Evolutionary conservation across 495 filamentous ascomycete genomes (phyloP), one percentile per base, ranked within the genome.

Genomic region (Aspergillus nidulans): DNA sequence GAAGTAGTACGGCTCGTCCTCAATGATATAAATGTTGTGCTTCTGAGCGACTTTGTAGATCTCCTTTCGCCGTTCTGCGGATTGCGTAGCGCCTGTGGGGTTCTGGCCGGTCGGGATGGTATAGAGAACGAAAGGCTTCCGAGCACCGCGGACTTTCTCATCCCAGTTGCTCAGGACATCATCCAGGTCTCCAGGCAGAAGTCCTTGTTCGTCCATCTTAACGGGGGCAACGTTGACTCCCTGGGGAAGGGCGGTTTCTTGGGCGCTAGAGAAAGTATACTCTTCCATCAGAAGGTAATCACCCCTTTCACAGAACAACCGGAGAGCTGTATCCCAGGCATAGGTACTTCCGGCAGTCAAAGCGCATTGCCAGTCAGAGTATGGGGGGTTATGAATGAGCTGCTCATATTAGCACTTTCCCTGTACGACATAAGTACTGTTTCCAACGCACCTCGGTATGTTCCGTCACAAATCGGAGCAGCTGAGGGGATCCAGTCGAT

Each of bases 1-100:
- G 76, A 92, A 98, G 72, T 97, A 97, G 71, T 96, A 97, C 12
- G 92, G 92, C 66, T 97, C 92, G 65, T 97, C 92, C 71, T 97
- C 92, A 48, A 97, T 64, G 65, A 97, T 92, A 64, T 81, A 87
- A 36, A 97, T 55, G 63, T 96, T 89, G 65, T 96, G 88, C 70
- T 89, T 88, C 66, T 85, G 84, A 23, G 83, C 84, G 8, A 96
- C 79, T 15, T 69, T 71, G 73, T 96, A 96, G 40, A 97, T 78
- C 20, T 77, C 84, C 53, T 77, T 69, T 12, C 91, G 74, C 39
- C 92, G 80, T 65, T 78, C 65, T 38, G 62, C 62, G 19, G 80
- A 71, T 68, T 91, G 87, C n/a, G 92, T 96, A 24, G 90, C 85
- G 7, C 92, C 92, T 0, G 92, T 95, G 1, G 92, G 92, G 66